These are phyloP conservation scores for Barnettozyma sucrosica DNA, from an alignment of 805 yeast species.

Conservation along the genomic window DNA sequence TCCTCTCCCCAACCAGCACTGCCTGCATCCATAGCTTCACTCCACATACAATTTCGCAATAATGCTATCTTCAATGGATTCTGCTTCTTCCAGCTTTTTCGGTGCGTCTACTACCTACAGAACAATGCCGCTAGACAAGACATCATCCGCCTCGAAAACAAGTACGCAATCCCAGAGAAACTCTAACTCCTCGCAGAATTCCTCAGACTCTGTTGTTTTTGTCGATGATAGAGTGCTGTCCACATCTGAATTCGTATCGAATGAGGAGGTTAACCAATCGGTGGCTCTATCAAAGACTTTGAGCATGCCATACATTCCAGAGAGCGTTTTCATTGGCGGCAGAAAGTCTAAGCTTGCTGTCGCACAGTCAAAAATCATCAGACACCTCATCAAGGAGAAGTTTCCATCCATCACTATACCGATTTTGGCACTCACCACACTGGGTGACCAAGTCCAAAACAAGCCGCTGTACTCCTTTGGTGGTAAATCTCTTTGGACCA, in stretches of 20 bases:
- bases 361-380: conserved; percentile 74
- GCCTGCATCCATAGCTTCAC: no score
- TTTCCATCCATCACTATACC: conserved; percentile 69
- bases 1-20: background rate
- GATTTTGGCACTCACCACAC: conserved; percentile 72
- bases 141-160: background rate
- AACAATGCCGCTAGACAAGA: conserved; percentile 7
- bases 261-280: conserved; percentile 3
- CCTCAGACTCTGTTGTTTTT: conserved; percentile 21
- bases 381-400: conserved; percentile 45
- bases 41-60: background rate
- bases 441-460: conserved; percentile 84
- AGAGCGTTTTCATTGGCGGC: conserved; percentile 62
- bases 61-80: conserved; percentile 13
- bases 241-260: conserved; percentile 1
- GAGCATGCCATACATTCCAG: conserved; percentile 22
- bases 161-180: conserved; percentile 6
- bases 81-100: conserved; percentile 6
- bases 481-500: conserved; percentile 95
- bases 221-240: conserved; percentile 16
- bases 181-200: conserved; percentile 6
- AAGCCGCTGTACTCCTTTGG: conserved; percentile 92
- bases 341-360: conserved; percentile 86
- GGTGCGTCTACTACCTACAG: conserved; percentile 8
- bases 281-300: conserved; percentile 9